phyloP scores from a whole-genome alignment of 176 grass and related monocot genomes.

The Urochloa ruziziensis region DNA sequence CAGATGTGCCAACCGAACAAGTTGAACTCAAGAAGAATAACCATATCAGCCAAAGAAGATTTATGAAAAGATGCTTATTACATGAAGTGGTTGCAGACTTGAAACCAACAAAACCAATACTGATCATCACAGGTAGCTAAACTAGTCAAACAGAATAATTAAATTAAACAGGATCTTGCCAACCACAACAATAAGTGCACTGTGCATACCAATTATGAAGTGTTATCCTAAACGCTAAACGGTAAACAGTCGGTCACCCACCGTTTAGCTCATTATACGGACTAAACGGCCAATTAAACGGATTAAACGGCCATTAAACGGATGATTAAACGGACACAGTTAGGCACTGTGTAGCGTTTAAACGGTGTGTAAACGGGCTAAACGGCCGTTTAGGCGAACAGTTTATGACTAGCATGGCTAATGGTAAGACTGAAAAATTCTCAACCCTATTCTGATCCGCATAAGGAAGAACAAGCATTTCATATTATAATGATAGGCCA shows the following conservation, averaged over 20 bases:
- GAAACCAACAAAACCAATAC: neutral
- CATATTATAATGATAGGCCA: neutral
- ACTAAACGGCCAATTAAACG: too few relatives aligned
- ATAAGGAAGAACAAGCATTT: neutral
- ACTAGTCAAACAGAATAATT: neutral
- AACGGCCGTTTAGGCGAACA: too few relatives aligned
- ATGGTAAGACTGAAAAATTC: constrained; percentile 4
- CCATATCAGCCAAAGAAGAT: neutral
- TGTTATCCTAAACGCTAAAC: too few relatives aligned
- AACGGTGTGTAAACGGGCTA: too few relatives aligned
- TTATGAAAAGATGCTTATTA: neutral
- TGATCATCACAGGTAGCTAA: neutral
- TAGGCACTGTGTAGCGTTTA: too few relatives aligned
- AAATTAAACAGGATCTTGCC: neutral
- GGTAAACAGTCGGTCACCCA: too few relatives aligned
- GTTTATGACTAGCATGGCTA: neutral
- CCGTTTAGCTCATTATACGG: too few relatives aligned
- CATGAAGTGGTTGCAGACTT: neutral
- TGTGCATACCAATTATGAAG: neutral
- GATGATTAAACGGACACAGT: too few relatives aligned
- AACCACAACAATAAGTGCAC: neutral
- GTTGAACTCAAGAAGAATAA: neutral
- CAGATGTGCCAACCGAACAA: neutral
- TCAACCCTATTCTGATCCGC: neutral
- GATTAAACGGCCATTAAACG: too few relatives aligned